phyloP scores from a whole-genome alignment of 2,329 filamentous ascomycete genomes.

The Aspergillus fumigatus region DNA sequence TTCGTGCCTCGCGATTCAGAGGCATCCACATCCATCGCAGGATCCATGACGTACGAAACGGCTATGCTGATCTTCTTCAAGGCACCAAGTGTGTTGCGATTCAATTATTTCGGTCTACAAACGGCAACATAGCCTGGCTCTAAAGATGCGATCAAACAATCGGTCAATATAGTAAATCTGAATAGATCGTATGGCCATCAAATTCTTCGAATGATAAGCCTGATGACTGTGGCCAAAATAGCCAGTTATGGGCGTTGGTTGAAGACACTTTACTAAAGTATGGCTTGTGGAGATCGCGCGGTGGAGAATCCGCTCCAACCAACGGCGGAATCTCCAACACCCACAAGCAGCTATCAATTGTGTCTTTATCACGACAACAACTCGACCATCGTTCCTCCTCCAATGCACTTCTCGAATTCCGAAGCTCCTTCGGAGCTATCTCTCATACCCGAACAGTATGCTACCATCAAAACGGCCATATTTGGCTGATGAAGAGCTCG shows the following conservation, averaged over 20 bases:
- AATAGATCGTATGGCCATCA: neutral
- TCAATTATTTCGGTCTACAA: neutral
- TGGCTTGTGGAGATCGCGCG: neutral
- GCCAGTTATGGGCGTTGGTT: neutral
- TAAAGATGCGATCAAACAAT: neutral
- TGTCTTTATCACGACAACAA: neutral
- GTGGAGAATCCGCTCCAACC: neutral
- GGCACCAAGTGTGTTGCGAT: neutral
- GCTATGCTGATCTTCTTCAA: neutral
- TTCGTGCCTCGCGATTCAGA: slow-evolving; percentile 42
- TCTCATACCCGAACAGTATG: slow-evolving; percentile 29
- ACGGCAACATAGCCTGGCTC: neutral
- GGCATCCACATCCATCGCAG: slow-evolving; percentile 43
- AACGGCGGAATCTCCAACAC: neutral
- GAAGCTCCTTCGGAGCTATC: slow-evolving; percentile 21
- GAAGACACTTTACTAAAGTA: neutral
- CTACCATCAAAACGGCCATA: slow-evolving; percentile 40
- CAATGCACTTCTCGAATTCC: slow-evolving; percentile 7
- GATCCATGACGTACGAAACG: slow-evolving; percentile 23
- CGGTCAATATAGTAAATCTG: neutral
- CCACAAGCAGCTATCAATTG: neutral
- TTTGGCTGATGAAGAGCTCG: slow-evolving; percentile 57
- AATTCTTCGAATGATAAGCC: neutral
- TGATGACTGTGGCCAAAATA: neutral
- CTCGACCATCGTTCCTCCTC: neutral